Evolutionary conservation across 441 rosid genomes (phyloP).

Genomic region (Viola pubescens): DNA sequence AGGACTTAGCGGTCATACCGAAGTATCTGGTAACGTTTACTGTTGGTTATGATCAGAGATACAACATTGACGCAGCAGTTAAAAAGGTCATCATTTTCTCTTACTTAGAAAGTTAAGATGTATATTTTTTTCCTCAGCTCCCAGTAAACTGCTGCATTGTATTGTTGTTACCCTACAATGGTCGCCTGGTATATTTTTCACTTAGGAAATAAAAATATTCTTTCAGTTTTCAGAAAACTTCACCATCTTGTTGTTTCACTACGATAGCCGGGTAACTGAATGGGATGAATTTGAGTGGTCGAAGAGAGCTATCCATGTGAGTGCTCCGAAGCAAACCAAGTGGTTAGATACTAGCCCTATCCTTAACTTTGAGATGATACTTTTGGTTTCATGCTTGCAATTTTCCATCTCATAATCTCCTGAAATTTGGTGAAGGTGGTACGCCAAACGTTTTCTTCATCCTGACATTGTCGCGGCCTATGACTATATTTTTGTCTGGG

Average conservation of each 20-base stretch:
- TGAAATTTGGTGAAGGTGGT: constrained; percentile 1
- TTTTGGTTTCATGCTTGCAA: background rate
- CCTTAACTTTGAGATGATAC: background rate
- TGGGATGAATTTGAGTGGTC: constrained; percentile 11
- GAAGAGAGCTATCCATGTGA: background rate
- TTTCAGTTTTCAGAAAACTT: background rate
- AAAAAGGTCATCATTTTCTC: background rate
- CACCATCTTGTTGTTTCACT: background rate
- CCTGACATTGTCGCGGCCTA: background rate
- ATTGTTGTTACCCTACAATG: background rate
- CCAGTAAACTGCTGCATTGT: background rate
- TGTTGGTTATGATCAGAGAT: background rate
- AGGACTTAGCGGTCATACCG: background rate
- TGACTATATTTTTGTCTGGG: constrained; percentile 5
- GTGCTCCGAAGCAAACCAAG: background rate
- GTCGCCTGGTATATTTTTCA: no score
- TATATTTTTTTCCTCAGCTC: no score
- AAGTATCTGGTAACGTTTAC: background rate
- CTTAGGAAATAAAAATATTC: background rate
- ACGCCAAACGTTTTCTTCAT: constrained; percentile 4
- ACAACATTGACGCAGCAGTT: background rate
- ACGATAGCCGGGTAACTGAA: background rate
- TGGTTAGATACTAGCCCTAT: background rate
- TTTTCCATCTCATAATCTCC: background rate
- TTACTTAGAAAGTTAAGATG: background rate